Conservation (phyloP, 257 asterid species). For the Jasminum sambac region DNA sequence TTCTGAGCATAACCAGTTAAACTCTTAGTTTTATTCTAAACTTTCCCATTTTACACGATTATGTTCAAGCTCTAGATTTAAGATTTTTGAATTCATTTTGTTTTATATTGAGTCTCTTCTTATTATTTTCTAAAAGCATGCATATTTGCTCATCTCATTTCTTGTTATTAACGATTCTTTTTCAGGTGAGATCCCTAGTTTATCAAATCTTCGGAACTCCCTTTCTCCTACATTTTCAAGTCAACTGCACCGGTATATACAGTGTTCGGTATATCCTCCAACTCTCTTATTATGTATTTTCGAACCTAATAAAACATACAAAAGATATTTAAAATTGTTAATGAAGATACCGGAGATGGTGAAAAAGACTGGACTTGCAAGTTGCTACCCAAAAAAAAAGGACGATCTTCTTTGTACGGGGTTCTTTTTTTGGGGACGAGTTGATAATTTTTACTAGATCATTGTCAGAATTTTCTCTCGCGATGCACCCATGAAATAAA, state of each 20-base stretch:
- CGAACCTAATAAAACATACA: not conserved
- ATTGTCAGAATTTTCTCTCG: not conserved
- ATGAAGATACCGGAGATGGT: not conserved
- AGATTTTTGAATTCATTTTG: not conserved
- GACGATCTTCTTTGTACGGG: too few relatives aligned
- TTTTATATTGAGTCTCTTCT: not conserved
- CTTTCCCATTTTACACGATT: slow-evolving; percentile 5
- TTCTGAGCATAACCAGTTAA: not conserved
- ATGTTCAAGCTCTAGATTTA: not conserved
- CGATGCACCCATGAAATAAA: not conserved
- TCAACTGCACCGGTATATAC: slow-evolving; percentile 51
- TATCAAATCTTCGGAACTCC: slow-evolving; percentile 38
- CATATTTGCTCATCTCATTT: not conserved
- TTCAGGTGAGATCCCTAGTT: slow-evolving; percentile 55
- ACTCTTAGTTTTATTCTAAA: not conserved
- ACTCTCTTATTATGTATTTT: not conserved
- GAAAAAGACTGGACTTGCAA: not conserved
- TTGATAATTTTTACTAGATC: slow-evolving; percentile 5
- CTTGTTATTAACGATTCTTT: slow-evolving; percentile 14
- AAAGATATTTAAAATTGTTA: not conserved
- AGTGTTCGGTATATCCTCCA: slow-evolving; percentile 51
- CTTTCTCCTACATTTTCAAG: slow-evolving; percentile 44
- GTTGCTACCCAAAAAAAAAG: not conserved
- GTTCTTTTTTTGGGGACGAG: not conserved
- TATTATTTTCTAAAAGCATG: slow-evolving; percentile 13